Evolutionary conservation across 2,329 filamentous ascomycete species (phyloP).

Genomic region (Domatiomyces globalis): DNA sequence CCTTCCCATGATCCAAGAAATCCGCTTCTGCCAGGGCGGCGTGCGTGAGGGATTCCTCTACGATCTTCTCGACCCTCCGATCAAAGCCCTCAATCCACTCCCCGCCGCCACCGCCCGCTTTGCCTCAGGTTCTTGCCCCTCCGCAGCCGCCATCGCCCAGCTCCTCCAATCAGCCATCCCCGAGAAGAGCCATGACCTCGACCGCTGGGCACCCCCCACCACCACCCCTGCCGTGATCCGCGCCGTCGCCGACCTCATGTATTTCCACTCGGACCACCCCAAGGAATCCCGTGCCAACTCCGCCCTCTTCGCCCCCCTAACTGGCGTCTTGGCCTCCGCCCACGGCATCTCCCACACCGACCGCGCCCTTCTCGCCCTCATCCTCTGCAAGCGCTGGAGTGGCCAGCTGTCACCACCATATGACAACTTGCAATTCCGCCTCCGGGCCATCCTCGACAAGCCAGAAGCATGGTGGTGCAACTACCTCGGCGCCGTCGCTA

Average conservation of each 20-base stretch:
- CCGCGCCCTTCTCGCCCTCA: slow-evolving; percentile 23
- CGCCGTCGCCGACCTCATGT: slow-evolving; percentile 23
- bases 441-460: slow-evolving; percentile 20
- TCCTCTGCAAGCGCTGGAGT: slow-evolving; percentile 24
- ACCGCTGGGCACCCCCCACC: slow-evolving; percentile 18
- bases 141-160: slow-evolving; percentile 34
- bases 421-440: slow-evolving; percentile 13
- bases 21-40: slow-evolving; percentile 76
- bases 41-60: slow-evolving; percentile 74
- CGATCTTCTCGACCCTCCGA: slow-evolving; percentile 36
- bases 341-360: slow-evolving; percentile 24
- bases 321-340: slow-evolving; percentile 22
- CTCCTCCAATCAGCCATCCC: slow-evolving; percentile 37
- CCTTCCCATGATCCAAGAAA: slow-evolving; percentile 55
- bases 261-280: slow-evolving; percentile 21
- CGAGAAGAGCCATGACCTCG: slow-evolving; percentile 9
- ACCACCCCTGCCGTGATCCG: slow-evolving; percentile 20
- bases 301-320: slow-evolving; percentile 23
- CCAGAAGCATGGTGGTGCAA: slow-evolving; percentile 26
- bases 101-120: slow-evolving; percentile 39
- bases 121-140: slow-evolving; percentile 1
- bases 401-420: slow-evolving; percentile 10
- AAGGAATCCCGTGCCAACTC: slow-evolving; percentile 23
- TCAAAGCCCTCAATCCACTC: slow-evolving; percentile 54
- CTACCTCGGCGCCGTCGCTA: slow-evolving; percentile 22